Base-by-base conservation (phyloP, 139 green algal genomes). In the Coelastrella sp. region DNA sequence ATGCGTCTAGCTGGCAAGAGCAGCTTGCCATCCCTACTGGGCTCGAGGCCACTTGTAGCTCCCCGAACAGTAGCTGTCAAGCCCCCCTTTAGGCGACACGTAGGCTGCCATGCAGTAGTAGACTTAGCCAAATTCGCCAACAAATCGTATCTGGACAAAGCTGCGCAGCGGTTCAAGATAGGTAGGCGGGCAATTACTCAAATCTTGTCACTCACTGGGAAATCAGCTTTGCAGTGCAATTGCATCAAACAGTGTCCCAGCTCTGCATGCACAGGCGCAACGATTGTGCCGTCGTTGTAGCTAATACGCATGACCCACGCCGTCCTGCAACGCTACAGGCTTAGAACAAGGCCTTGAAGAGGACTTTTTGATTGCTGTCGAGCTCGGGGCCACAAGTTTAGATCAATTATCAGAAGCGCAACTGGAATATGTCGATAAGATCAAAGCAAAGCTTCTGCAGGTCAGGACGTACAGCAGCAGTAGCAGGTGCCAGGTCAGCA, bases 371-470 rank as follows among this genome's bases (percentile, higher is more conserved):
- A 91, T 97, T 19, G 95, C 94, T 3, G 23, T 94, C 59, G 92
- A 98, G 89, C 81, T 98, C 76, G 96, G 96, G 7, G 85, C 87
- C 19, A 47, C 66, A 19, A 88, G 81, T 4, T 32, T 84, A 5
- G 74, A 88, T 0, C 8, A 93, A 11, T 56, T 98, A 16, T 93
- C 87, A 10, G 92, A 95, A 0, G 32, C 92, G 23, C 95, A 98
- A 86, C 71, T 92, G 57, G 65, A 92, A 56, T 98, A 98, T 92
- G 95, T 93, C 66, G 95, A 96, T 23, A 97, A 95, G 77, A 90
- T 98, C 80, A 97, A 97, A 90, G 61, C 92, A 10, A 96, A 97
- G 86, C 92, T 98, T 32, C 77, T 85, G 54, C 61, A 95, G 93
- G 93, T 96, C 13, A 11, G 64, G 4, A 47, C 32, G 32, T 71